Evolutionary conservation across 2,329 filamentous ascomycete genomes (phyloP).

Genomic region (Scedosporium aurantiacum): DNA sequence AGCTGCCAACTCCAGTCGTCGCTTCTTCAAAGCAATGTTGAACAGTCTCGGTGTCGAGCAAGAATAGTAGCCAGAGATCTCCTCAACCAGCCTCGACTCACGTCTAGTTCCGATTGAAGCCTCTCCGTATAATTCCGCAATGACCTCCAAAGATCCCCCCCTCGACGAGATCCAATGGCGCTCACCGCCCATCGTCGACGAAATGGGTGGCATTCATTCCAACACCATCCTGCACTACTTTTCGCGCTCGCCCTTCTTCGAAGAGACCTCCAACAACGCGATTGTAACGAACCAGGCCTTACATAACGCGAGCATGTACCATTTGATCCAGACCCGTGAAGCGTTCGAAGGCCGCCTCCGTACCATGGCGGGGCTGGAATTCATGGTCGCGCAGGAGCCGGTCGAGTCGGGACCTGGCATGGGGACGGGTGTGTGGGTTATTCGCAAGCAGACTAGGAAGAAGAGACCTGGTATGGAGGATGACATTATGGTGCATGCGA

Average conservation of each 20-base stretch:
- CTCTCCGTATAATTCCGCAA: conserved; percentile 13
- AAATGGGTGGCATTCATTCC: conserved; percentile 49
- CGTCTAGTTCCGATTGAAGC: neutral
- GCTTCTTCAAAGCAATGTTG: no score
- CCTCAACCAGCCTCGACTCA: neutral
- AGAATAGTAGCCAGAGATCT: no score
- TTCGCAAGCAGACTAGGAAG: conserved; percentile 54
- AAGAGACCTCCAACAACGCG: conserved; percentile 56
- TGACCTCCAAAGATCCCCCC: conserved; percentile 38
- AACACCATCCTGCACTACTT: conserved; percentile 60
- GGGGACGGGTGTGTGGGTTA: conserved; percentile 58
- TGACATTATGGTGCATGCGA: conserved; percentile 46
- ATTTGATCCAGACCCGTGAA: conserved; percentile 48
- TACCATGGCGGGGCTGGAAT: conserved; percentile 57
- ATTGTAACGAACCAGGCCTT: conserved; percentile 51
- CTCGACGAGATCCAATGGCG: conserved; percentile 61
- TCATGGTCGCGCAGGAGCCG: conserved; percentile 53
- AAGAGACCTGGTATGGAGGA: conserved; percentile 45
- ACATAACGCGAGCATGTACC: conserved; percentile 47
- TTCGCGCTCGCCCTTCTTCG: conserved; percentile 56
- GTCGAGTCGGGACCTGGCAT: conserved; percentile 53
- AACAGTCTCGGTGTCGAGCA: neutral
- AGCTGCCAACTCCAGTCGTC: no score
- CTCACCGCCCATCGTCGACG: conserved; percentile 34
- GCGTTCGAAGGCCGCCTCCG: conserved; percentile 51